Evolutionary conservation across 495 filamentous ascomycete species (phyloP).

Genomic region (Wilcoxina mikolae): DNA sequence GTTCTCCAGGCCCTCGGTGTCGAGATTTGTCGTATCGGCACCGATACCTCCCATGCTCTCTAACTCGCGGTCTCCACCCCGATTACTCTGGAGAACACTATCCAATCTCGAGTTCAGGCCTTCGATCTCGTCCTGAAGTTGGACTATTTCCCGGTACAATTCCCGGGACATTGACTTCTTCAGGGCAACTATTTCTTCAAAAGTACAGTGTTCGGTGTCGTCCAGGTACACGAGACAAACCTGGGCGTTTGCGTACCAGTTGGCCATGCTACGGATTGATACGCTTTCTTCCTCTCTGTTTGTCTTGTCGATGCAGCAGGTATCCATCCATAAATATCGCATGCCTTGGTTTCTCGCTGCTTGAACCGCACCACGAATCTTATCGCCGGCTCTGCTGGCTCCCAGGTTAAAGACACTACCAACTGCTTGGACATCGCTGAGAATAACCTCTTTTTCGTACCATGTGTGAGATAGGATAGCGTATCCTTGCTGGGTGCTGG

Average conservation of each 20-base stretch:
- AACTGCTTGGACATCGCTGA: not conserved
- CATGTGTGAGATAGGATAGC: not conserved
- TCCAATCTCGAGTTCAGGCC: no score
- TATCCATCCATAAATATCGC: not conserved
- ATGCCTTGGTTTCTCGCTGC: not conserved
- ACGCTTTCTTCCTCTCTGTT: slow-evolving; percentile 23
- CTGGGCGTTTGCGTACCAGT: slow-evolving; percentile 29
- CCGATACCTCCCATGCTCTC: no score
- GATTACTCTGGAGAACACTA: no score
- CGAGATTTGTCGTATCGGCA: no score
- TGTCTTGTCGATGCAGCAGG: slow-evolving; percentile 17
- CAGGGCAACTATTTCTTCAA: no score
- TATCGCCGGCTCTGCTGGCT: not conserved
- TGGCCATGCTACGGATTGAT: slow-evolving; percentile 26
- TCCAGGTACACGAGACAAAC: slow-evolving; percentile 28
- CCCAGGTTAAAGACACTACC: not conserved
- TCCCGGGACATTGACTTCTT: no score
- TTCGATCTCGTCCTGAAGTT: no score
- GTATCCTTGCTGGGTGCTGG: not conserved
- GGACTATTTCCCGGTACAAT: no score
- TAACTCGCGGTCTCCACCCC: no score
- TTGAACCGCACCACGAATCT: not conserved
- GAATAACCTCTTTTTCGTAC: not conserved
- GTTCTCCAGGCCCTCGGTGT: no score
- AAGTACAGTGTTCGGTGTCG: no score